These are phyloP conservation scores for Arthrobotrys sphaeroides DNA, from an alignment of 2,329 filamentous ascomycete species.

Conservation along the genomic window DNA sequence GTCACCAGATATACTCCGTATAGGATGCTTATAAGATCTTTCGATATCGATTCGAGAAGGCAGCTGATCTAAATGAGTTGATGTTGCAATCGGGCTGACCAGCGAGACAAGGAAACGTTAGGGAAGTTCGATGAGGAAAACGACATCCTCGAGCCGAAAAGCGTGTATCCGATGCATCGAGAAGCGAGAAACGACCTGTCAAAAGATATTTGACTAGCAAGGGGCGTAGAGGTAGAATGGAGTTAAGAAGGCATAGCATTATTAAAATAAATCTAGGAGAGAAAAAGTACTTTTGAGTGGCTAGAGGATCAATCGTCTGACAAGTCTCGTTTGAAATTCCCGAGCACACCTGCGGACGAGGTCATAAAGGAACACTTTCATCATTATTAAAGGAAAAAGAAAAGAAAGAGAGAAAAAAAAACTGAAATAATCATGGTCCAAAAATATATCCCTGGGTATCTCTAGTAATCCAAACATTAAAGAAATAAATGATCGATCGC, in stretches of 20 bases:
- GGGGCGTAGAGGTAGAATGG: neutral
- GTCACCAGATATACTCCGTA: neutral
- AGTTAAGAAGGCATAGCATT: neutral
- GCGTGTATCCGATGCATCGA: conserved; percentile 10
- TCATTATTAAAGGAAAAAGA: conserved; percentile 26
- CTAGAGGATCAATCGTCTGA: conserved; percentile 4
- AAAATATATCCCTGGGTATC: conserved; percentile 55
- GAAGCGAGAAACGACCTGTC: conserved; percentile 7
- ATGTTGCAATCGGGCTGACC: neutral
- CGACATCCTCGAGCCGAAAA: conserved; percentile 6
- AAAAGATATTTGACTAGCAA: neutral
- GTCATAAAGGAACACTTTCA: conserved; percentile 17
- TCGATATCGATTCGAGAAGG: neutral
- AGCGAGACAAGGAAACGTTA: neutral
- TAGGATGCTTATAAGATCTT: neutral
- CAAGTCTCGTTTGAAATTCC: neutral
- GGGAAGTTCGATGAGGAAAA: conserved; percentile 18
- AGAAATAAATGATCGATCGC: conserved; percentile 21
- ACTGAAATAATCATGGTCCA: conserved; percentile 26
- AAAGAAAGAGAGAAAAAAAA: conserved; percentile 13
- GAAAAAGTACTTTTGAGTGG: conserved; percentile 12
- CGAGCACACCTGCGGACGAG: neutral
- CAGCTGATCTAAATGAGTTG: conserved; percentile 11
- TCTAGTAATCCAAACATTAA: conserved; percentile 45
- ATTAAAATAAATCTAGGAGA: neutral